Percentiles rank a stretch among this genome's conserved stretches.
phyloP scores from a whole-genome alignment of 164 flowering plant genomes.

The Aristolochia contorta region DNA sequence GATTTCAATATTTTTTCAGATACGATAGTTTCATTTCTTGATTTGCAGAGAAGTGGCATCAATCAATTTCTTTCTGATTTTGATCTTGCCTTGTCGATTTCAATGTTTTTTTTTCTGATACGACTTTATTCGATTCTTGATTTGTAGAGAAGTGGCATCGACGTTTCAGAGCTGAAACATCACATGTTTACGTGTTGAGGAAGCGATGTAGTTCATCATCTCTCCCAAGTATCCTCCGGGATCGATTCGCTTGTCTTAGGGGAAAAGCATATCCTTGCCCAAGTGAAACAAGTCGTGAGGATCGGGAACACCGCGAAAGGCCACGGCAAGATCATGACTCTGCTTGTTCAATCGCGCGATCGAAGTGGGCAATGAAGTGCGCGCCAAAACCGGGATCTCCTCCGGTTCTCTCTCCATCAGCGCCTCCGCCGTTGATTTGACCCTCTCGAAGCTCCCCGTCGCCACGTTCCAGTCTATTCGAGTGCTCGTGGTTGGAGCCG shows the following conservation, averaged over 20 bases:
- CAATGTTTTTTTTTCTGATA: too few relatives aligned
- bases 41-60: too few relatives aligned
- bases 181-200: conserved; percentile 79
- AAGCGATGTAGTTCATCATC: conserved; percentile 78
- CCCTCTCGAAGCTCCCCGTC: too few relatives aligned
- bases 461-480: too few relatives aligned
- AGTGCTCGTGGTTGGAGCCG: too few relatives aligned
- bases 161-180: conserved; percentile 63
- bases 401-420: conserved; percentile 97
- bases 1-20: too few relatives aligned
- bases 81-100: too few relatives aligned
- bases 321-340: conserved; percentile 82
- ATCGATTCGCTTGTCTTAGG: conserved; percentile 94
- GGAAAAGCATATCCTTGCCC: conserved; percentile 93
- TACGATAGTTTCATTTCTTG: too few relatives aligned
- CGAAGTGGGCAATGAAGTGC: conserved; percentile 81
- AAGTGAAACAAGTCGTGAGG: conserved; percentile 90
- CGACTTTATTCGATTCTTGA: too few relatives aligned
- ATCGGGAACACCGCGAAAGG: conserved; percentile 81
- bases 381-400: conserved; percentile 83
- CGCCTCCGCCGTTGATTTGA: conserved; percentile 95
- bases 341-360: conserved; percentile 91
- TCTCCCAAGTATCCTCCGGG: conserved; percentile 94
- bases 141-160: conserved; percentile 94
- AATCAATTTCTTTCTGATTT: conserved; percentile 5